These are phyloP conservation scores for Cryptosporidium canis DNA, from an alignment of 169 alveolate genomes.

Conservation along the genomic window DNA sequence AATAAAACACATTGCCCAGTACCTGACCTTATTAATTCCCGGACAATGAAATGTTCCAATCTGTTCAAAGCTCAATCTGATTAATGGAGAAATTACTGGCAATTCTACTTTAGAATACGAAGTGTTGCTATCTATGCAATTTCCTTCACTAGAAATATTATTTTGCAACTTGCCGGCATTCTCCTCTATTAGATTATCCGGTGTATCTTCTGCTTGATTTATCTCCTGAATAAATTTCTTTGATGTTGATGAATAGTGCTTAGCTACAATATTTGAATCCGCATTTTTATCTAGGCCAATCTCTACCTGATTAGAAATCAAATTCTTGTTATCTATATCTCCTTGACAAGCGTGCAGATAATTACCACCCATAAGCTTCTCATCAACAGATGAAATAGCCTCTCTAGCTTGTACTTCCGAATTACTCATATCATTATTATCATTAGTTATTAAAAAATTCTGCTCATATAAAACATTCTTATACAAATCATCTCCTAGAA, in stretches of 20 bases:
- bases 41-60: conserved; percentile 39
- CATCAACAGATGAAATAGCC: background rate
- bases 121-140: background rate
- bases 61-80: conserved; percentile 11
- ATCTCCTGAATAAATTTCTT: background rate
- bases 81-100: conserved; percentile 37
- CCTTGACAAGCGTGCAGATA: background rate
- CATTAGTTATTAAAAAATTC: background rate
- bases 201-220: background rate
- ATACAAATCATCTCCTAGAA: background rate
- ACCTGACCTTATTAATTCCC: conserved; percentile 67
- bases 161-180: background rate
- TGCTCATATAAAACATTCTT: background rate
- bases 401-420: background rate
- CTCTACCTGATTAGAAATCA: background rate
- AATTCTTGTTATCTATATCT: background rate
- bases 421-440: background rate
- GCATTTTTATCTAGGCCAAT: background rate
- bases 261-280: background rate
- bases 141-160: background rate
- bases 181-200: background rate
- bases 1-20: conserved; percentile 72
- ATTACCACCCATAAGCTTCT: background rate
- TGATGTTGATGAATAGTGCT: background rate
- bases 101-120: background rate